Evolutionary conservation across 805 yeast genomes (phyloP).

Genomic region (Barnettozyma salicaria): DNA sequence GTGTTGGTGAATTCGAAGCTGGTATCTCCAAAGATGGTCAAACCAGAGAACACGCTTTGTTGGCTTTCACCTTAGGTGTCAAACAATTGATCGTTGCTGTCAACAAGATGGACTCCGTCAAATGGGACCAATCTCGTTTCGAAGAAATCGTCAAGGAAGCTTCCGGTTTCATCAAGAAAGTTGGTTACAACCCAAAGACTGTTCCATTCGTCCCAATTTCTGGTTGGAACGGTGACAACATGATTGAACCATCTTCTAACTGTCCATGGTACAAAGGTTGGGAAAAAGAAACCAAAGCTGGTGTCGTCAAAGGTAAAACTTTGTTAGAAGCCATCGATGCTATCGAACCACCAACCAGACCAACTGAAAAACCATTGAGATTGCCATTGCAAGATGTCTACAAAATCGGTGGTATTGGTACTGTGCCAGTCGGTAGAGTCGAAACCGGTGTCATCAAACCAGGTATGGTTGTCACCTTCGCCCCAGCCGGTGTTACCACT

Average conservation of each 20-base stretch:
- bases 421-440: slow-evolving; percentile 94
- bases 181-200: slow-evolving; percentile 83
- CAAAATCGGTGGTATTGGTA: slow-evolving; percentile 94
- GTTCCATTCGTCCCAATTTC: slow-evolving; percentile 90
- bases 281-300: slow-evolving; percentile 82
- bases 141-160: slow-evolving; percentile 75
- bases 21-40: slow-evolving; percentile 95
- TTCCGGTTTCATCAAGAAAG: slow-evolving; percentile 79
- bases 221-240: slow-evolving; percentile 94
- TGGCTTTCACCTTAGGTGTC: slow-evolving; percentile 88
- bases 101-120: slow-evolving; percentile 92
- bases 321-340: slow-evolving; percentile 85
- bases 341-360: slow-evolving; percentile 79
- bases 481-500: slow-evolving; percentile 91
- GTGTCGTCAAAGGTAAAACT: slow-evolving; percentile 71
- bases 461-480: slow-evolving; percentile 86
- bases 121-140: slow-evolving; percentile 79
- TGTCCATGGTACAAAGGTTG: slow-evolving; percentile 92
- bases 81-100: slow-evolving; percentile 83
- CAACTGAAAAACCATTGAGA: slow-evolving; percentile 86
- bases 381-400: slow-evolving; percentile 89
- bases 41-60: slow-evolving; percentile 92
- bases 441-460: slow-evolving; percentile 91
- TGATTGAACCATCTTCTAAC: slow-evolving; percentile 78
- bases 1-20: slow-evolving; percentile 93